Evolutionary conservation across 352 stramenopile species (phyloP).

Genomic region (Phytophthora tentaculata): DNA sequence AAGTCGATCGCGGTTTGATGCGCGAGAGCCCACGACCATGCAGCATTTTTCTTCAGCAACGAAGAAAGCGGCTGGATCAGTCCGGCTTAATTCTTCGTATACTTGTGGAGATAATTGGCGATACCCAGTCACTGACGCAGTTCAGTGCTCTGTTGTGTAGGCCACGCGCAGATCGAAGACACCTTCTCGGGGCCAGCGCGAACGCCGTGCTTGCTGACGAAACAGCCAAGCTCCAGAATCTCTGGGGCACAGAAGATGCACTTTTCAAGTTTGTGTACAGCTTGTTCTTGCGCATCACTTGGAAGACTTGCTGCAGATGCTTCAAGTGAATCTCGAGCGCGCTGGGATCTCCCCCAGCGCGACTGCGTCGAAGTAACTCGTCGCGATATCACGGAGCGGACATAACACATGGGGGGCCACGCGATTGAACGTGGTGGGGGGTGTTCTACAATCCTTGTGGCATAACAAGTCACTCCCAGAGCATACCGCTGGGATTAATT

Average conservation of each 20-base stretch:
- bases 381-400: not conserved
- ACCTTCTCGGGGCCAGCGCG: not conserved
- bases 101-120: not conserved
- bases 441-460: slow-evolving; percentile 20
- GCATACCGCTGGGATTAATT: slow-evolving; percentile 32
- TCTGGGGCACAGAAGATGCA: not conserved
- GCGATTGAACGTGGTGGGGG: not conserved
- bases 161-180: not conserved
- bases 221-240: not conserved
- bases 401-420: not conserved
- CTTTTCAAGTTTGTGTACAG: not conserved
- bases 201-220: not conserved
- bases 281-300: slow-evolving; percentile 5
- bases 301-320: not conserved
- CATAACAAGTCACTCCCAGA: slow-evolving; percentile 45
- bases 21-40: not conserved
- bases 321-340: not conserved
- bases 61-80: not conserved
- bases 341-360: not conserved
- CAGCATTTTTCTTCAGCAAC: not conserved
- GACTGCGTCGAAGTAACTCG: slow-evolving; percentile 1
- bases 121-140: not conserved
- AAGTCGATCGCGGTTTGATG: not conserved
- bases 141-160: not conserved
- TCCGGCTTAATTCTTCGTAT: not conserved